A percentile compares a stretch with the other conserved stretches of the same genome.
phyloP scores from a whole-genome alignment of 306 rosid species.

The Lathyrus oleraceus region DNA sequence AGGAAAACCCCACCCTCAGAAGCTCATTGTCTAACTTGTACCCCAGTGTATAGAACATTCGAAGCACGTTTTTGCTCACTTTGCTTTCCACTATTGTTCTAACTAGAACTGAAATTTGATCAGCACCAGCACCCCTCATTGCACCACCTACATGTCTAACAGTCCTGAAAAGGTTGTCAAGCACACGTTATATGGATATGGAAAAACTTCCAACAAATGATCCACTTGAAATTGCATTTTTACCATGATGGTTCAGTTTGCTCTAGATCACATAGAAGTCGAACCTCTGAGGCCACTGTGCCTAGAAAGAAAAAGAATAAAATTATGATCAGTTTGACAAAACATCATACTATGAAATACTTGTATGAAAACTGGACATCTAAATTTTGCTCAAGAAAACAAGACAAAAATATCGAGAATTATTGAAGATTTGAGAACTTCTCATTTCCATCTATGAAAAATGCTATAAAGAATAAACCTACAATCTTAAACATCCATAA shows the following conservation, averaged over 20 bases:
- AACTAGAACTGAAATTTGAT: slow-evolving; percentile 85
- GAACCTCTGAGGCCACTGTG: slow-evolving; percentile 73
- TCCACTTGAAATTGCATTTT: slow-evolving; percentile 7
- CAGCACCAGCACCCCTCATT: slow-evolving; percentile 98
- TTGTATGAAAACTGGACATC: neutral
- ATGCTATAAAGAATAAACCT: slow-evolving; percentile 3
- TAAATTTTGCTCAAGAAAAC: slow-evolving; percentile 1
- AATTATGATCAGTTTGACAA: slow-evolving; percentile 25
- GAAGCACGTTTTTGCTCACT: slow-evolving; percentile 82
- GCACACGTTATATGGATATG: neutral
- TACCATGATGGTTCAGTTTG: slow-evolving; percentile 86
- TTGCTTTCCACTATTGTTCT: slow-evolving; percentile 90
- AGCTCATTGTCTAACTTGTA: slow-evolving; percentile 92
- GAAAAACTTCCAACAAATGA: slow-evolving; percentile 13
- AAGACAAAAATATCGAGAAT: slow-evolving; percentile 7
- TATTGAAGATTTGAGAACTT: slow-evolving; percentile 4
- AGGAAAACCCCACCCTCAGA: slow-evolving; percentile 80
- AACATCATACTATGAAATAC: neutral
- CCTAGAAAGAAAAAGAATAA: slow-evolving; percentile 47
- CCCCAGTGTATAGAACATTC: slow-evolving; percentile 77
- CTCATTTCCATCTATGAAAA: neutral
- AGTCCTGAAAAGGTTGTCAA: slow-evolving; percentile 54
- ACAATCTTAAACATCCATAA: neutral
- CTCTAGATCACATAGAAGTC: slow-evolving; percentile 85
- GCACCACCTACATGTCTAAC: slow-evolving; percentile 89